Evolutionary conservation across 2,329 filamentous ascomycete genomes (phyloP).

Genomic region (Pseudogymnoascus destructans): DNA sequence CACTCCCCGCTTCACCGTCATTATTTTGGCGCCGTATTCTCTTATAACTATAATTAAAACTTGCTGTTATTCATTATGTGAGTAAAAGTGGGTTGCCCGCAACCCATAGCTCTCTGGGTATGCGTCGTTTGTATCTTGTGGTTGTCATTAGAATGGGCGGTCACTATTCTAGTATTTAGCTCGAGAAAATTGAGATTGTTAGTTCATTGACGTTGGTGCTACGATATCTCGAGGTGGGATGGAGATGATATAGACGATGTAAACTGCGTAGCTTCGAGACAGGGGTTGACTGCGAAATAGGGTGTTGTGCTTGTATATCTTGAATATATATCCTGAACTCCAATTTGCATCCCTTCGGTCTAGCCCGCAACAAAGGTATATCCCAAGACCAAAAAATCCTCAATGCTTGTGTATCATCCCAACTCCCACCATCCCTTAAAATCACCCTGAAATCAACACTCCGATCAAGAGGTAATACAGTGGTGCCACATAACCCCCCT

Average conservation of each 20-base stretch:
- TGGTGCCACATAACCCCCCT: slow-evolving; percentile 11
- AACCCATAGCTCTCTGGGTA: neutral
- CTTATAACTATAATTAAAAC: neutral
- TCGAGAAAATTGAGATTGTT: neutral
- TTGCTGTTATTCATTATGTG: neutral
- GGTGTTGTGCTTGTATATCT: neutral
- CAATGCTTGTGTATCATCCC: neutral
- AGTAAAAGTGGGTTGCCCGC: neutral
- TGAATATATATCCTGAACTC: neutral
- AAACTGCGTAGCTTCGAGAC: neutral
- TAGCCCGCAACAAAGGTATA: neutral
- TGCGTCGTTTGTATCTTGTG: neutral
- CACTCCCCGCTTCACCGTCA: neutral
- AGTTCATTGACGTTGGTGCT: neutral
- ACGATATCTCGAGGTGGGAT: neutral
- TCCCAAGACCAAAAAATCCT: neutral
- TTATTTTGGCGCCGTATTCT: neutral
- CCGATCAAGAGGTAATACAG: neutral
- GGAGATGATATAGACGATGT: neutral
- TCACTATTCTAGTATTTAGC: neutral
- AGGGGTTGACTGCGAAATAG: neutral
- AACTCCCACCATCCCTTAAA: neutral
- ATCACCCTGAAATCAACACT: neutral
- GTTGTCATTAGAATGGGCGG: neutral
- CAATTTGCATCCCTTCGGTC: neutral